Conservation (phyloP, 257 asterid genomes). For the Solanum corneliomulleri region DNA sequence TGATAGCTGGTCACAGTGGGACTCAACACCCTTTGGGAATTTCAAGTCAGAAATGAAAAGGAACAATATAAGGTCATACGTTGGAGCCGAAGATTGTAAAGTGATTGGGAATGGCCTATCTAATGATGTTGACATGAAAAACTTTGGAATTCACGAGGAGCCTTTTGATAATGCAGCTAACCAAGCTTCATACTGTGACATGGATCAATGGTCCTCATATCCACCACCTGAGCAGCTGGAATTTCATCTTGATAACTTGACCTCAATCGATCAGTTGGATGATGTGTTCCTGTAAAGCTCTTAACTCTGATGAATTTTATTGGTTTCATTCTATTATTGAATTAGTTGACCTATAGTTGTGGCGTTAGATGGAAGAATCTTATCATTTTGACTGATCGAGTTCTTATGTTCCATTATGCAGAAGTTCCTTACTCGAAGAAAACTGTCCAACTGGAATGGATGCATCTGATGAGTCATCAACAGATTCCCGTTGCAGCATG, state of each 20-base stretch:
- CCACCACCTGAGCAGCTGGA: not conserved
- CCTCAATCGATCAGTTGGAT: not conserved
- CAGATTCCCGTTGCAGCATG: constrained; percentile 11
- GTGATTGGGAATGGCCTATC: not conserved
- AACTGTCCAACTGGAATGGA: constrained; percentile 10
- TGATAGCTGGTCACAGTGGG: not conserved
- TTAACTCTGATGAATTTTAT: not conserved
- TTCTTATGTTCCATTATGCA: constrained; percentile 8
- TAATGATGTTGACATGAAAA: not conserved
- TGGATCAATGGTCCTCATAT: not conserved
- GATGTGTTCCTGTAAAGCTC: not conserved
- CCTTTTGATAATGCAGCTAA: not conserved
- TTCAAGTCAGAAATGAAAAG: not conserved
- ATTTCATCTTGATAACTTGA: not conserved
- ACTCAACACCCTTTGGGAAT: not conserved
- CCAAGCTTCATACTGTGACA: not conserved
- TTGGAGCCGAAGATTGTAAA: not conserved
- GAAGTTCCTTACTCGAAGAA: constrained; percentile 21
- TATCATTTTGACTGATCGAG: not conserved
- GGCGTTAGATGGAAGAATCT: not conserved
- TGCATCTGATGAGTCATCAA: constrained; percentile 5
- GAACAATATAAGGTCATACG: not conserved
- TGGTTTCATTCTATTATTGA: not conserved
- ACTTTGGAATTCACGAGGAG: not conserved
- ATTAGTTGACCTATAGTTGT: not conserved